A percentile compares a stretch with the other conserved stretches of the same genome.
These are phyloP conservation scores for Flaveria robusta DNA, from an alignment of 129 eudicot species.

Conservation along the genomic window DNA sequence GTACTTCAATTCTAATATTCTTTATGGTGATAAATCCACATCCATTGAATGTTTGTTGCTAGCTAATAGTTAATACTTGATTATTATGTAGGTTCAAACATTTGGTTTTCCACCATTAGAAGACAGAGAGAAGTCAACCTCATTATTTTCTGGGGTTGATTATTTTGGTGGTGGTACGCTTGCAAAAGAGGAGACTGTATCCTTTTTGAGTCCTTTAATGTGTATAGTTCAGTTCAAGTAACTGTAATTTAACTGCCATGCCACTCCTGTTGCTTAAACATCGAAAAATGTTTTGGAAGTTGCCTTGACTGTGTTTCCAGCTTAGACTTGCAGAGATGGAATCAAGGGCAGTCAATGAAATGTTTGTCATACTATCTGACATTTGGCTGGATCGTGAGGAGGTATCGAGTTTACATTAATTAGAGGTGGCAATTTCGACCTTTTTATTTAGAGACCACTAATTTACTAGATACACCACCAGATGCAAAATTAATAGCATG, in stretches of 20 bases:
- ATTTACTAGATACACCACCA: background rate
- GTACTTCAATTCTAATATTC: background rate
- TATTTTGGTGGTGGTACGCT: slow-evolving; percentile 78
- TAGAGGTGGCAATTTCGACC: slow-evolving; percentile 1
- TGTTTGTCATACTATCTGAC: slow-evolving; percentile 91
- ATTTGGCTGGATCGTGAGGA: slow-evolving; percentile 84
- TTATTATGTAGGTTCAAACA: slow-evolving; percentile 72
- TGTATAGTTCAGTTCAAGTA: slow-evolving; percentile 8
- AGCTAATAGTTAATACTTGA: background rate
- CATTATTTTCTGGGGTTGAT: slow-evolving; percentile 69
- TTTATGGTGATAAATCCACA: background rate
- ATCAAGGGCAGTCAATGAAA: slow-evolving; percentile 79
- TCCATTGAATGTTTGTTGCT: slow-evolving; percentile 1
- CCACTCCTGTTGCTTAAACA: background rate
- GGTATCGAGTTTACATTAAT: slow-evolving; percentile 42
- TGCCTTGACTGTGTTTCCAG: slow-evolving; percentile 52
- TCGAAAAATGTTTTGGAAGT: slow-evolving; percentile 16
- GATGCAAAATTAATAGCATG: background rate
- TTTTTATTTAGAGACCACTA: background rate
- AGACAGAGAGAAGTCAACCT: slow-evolving; percentile 74
- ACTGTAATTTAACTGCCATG: background rate
- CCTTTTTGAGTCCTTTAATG: slow-evolving; percentile 31
- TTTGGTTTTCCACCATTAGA: slow-evolving; percentile 99
- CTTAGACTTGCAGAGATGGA: slow-evolving; percentile 75
- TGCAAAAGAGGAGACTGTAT: slow-evolving; percentile 85